Conservation (phyloP, 768 basidiomycete genomes). For the Symmetrospora coprosmae region DNA sequence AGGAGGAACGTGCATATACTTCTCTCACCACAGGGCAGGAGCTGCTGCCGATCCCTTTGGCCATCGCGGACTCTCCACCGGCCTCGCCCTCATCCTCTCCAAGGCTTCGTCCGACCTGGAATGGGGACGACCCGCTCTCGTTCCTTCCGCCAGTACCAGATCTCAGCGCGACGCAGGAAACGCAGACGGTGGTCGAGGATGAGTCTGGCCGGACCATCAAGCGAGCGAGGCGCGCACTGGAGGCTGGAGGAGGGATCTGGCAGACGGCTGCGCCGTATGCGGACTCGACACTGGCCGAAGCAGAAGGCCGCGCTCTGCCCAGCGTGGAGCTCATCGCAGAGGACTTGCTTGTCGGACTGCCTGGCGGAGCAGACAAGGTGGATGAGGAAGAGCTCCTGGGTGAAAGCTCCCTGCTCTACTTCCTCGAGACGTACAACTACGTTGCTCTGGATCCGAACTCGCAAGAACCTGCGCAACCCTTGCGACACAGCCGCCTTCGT, state of each 20-base stretch:
- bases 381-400: not conserved
- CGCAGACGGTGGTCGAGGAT: constrained; percentile 14
- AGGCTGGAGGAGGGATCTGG: not conserved
- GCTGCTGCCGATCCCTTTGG: too few relatives aligned
- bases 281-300: constrained; percentile 2
- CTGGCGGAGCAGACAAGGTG: too few relatives aligned
- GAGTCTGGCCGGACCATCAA: constrained; percentile 16
- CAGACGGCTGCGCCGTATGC: not conserved
- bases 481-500: not conserved
- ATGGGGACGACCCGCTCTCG: not conserved
- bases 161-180: not conserved
- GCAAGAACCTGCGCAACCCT: not conserved
- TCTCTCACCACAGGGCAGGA: too few relatives aligned
- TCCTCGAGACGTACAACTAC: constrained; percentile 19
- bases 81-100: too few relatives aligned
- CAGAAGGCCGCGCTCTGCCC: not conserved
- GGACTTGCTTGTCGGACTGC: too few relatives aligned
- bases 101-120: not conserved
- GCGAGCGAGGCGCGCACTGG: constrained; percentile 11
- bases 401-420: constrained; percentile 1
- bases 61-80: too few relatives aligned
- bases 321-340: too few relatives aligned
- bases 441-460: not conserved
- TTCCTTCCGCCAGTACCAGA: constrained; percentile 18
- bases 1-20: too few relatives aligned